Evolutionary conservation across 2,329 filamentous ascomycete species (phyloP), one percentile per base, ranked within the genome.

Genomic region (Reticulascus tulasneorum): DNA sequence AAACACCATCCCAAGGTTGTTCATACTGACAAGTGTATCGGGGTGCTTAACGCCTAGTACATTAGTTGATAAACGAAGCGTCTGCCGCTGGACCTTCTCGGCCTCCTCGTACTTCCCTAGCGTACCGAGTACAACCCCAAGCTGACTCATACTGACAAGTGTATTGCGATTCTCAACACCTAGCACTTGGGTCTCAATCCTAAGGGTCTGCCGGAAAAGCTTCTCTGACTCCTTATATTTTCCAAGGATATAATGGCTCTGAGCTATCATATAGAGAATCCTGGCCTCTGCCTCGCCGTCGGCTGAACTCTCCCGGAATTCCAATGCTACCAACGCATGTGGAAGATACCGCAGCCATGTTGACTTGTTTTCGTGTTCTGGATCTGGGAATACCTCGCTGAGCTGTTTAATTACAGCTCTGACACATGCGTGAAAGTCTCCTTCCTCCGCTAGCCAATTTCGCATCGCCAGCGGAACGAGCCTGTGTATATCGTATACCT

Each of bases 401-500:
- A 56, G 33, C 17, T 30, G 33, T 12, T 37, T 22, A 11, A 50
- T n/a, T 7, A 44, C 40, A 7, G 17, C 19, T 9, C 23, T 33
- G 23, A 33, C 29, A 18, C 18, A 35, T 16, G 19, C 7, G 26
- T 24, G 12, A n/a, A 9, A 13, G 20, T 38, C 22, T 23, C 35
- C 38, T 33, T 49, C 37, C n/a, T 44, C 18, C 0, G 37, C 29
- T 1, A 62, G 29, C 53, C 49, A 59, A 23, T 52, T 59, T 11
- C 40, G 45, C 40, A 51, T 55, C 4, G 50, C 48, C 10, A 60
- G 21, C 21, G 45, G 50, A 16, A 62, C 52, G 5, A 62, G 45
- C 9, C 56, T 49, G 23, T 62, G 54, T 9, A 62, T 57, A 29
- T 58, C 54, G 20, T 49, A 52, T 3, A 38, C 38, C 11, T 38